Conservation (phyloP, 176 grass and related monocot genomes). For the Saccharum officinarum region DNA sequence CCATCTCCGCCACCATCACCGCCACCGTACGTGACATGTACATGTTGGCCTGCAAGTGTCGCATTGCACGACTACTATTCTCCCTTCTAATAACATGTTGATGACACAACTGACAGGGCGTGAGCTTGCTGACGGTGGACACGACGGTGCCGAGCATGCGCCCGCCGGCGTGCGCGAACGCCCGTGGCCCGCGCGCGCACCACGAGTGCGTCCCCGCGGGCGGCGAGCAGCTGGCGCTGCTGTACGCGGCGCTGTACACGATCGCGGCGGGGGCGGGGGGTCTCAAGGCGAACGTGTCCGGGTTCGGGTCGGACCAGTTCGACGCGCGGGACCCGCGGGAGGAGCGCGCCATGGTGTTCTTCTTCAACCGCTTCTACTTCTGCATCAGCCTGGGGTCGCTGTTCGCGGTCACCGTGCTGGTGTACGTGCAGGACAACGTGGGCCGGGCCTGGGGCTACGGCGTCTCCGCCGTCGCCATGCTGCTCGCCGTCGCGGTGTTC, state of each 20-base stretch:
- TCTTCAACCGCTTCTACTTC: slow-evolving; percentile 92
- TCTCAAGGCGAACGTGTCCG: slow-evolving; percentile 63
- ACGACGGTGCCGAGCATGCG: slow-evolving; percentile 49
- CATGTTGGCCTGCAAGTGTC: background rate
- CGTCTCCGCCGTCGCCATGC: slow-evolving; percentile 51
- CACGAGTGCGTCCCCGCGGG: slow-evolving; percentile 40
- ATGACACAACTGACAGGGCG: slow-evolving; percentile 29
- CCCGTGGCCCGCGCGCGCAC: background rate
- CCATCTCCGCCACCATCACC: slow-evolving; percentile 48
- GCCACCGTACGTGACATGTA: slow-evolving; percentile 15
- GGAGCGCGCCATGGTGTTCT: slow-evolving; percentile 64
- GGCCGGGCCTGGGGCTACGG: slow-evolving; percentile 56
- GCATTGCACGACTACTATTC: background rate
- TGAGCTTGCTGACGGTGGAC: slow-evolving; percentile 53
- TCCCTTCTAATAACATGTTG: no score
- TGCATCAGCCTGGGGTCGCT: slow-evolving; percentile 71
- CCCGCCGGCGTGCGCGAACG: slow-evolving; percentile 50
- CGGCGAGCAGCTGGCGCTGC: slow-evolving; percentile 55
- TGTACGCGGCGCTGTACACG: slow-evolving; percentile 74
- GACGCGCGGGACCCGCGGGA: slow-evolving; percentile 58
- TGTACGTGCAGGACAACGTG: slow-evolving; percentile 75
- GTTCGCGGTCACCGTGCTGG: slow-evolving; percentile 68
- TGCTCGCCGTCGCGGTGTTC: slow-evolving; percentile 50
- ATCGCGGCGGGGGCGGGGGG: slow-evolving; percentile 54
- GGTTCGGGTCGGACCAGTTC: slow-evolving; percentile 83